Percentiles rank a stretch among this genome's conserved stretches.
These are phyloP conservation scores for Laburnicola sp. DNA, from an alignment of 2,329 filamentous ascomycete genomes.

Conservation along the genomic window DNA sequence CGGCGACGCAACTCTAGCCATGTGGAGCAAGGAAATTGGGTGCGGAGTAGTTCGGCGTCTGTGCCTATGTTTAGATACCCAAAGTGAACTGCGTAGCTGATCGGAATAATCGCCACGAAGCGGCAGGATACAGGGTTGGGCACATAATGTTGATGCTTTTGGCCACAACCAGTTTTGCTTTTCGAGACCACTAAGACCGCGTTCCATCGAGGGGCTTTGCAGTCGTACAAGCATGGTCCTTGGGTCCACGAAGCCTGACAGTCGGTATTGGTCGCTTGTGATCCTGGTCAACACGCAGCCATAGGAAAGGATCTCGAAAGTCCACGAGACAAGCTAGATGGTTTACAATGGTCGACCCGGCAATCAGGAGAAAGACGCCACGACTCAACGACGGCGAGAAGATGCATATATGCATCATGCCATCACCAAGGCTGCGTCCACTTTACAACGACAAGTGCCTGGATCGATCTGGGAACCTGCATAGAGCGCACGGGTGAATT, in stretches of 20 bases:
- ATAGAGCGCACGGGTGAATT: conserved; percentile 11
- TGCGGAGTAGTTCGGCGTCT: conserved; percentile 33
- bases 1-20: conserved; percentile 15
- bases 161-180: conserved; percentile 25
- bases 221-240: conserved; percentile 25
- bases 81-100: neutral
- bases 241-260: conserved; percentile 18
- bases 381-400: conserved; percentile 3
- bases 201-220: conserved; percentile 22
- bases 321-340: neutral
- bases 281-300: neutral
- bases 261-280: conserved; percentile 30
- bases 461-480: conserved; percentile 9
- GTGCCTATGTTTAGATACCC: conserved; percentile 3
- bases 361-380: neutral
- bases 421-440: neutral
- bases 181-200: conserved; percentile 27
- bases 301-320: neutral
- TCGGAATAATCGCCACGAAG: conserved; percentile 13
- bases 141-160: conserved; percentile 13
- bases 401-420: neutral
- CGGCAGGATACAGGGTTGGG: conserved; percentile 14
- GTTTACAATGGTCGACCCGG: neutral
- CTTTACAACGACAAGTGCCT: neutral
- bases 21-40: conserved; percentile 6